Percentiles rank a stretch among this genome's conserved stretches.
phyloP scores from a whole-genome alignment of 805 yeast species.

The Barnettozyma salicaria region DNA sequence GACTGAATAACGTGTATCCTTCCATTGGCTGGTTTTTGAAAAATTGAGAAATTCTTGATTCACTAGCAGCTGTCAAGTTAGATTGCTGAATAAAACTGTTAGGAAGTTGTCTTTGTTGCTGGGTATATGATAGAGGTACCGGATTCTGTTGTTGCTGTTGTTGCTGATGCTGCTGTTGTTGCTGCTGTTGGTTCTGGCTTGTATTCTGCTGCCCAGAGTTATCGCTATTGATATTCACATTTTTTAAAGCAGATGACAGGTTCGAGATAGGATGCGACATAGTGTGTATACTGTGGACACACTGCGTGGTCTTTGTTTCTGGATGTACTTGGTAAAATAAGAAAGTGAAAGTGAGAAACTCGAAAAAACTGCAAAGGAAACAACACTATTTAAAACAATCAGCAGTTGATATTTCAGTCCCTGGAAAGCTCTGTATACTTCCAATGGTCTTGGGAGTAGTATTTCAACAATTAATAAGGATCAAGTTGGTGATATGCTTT shows the following conservation, averaged over 20 bases:
- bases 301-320: too few relatives aligned
- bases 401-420: too few relatives aligned
- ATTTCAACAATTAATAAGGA: too few relatives aligned
- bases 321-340: too few relatives aligned
- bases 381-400: too few relatives aligned
- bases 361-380: too few relatives aligned
- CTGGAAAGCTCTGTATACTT: too few relatives aligned
- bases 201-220: not conserved
- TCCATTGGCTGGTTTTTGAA: conserved; percentile 71
- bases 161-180: conserved; percentile 7
- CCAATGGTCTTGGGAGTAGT: too few relatives aligned
- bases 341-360: too few relatives aligned
- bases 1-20: conserved; percentile 79
- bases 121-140: conserved; percentile 17
- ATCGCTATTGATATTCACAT: conserved; percentile 6
- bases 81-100: conserved; percentile 25
- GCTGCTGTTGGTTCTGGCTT: not conserved
- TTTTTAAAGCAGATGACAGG: conserved; percentile 9
- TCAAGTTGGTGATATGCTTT: too few relatives aligned
- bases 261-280: conserved; percentile 9
- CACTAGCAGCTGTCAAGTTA: conserved; percentile 37
- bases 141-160: conserved; percentile 19
- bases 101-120: conserved; percentile 18
- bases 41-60: conserved; percentile 61
- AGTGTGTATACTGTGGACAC: not conserved